These are phyloP conservation scores for Colletotrichum musae DNA, from an alignment of 2,329 filamentous ascomycete genomes.

Conservation along the genomic window DNA sequence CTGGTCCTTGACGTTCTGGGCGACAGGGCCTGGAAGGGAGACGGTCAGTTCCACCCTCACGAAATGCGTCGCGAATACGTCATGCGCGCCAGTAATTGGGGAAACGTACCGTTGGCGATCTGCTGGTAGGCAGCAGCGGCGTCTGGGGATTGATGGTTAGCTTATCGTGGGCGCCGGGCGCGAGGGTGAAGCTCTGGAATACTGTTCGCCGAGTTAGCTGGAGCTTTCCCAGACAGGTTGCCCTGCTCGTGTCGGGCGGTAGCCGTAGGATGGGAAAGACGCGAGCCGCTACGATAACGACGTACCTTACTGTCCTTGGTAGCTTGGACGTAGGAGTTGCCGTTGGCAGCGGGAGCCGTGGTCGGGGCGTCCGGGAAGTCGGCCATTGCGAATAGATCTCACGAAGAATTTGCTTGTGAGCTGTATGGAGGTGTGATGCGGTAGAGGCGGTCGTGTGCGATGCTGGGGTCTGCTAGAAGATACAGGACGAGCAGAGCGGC, in stretches of 20 bases:
- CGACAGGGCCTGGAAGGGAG: constrained; percentile 66
- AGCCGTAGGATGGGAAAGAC: constrained; percentile 20
- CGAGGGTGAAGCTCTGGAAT: constrained; percentile 47
- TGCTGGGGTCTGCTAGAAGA: constrained; percentile 32
- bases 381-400: constrained; percentile 54
- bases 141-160: constrained; percentile 58
- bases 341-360: constrained; percentile 59
- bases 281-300: constrained; percentile 42
- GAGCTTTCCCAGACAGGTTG: neutral
- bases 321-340: constrained; percentile 60
- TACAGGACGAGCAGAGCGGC: constrained; percentile 13
- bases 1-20: constrained; percentile 71
- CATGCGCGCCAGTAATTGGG: constrained; percentile 1
- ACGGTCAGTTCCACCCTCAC: constrained; percentile 30
- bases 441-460: constrained; percentile 36
- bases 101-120: constrained; percentile 61
- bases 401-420: constrained; percentile 44
- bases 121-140: constrained; percentile 64
- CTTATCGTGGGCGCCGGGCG: constrained; percentile 43
- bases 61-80: constrained; percentile 20
- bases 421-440: constrained; percentile 33
- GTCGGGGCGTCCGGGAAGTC: constrained; percentile 53
- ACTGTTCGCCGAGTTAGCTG: constrained; percentile 53
- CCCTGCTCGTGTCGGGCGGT: neutral
- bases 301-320: constrained; percentile 70